phyloP scores from a whole-genome alignment of 1,139 yeast species.

The Magnusiomyces ingens region DNA sequence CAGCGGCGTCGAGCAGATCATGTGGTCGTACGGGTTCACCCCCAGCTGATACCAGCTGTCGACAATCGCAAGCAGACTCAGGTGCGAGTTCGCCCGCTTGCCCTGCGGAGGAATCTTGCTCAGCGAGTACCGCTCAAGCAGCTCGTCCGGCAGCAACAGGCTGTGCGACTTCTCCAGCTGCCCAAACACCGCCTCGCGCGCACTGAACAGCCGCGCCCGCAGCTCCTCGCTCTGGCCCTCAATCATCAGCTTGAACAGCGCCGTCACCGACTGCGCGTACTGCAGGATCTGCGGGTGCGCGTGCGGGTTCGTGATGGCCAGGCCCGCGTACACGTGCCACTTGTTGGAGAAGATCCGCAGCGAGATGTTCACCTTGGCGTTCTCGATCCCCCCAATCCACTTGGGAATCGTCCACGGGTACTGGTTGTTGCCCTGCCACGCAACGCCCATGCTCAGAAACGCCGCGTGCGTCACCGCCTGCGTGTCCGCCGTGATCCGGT shows the following conservation, averaged over 20 bases:
- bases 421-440: slow-evolving; percentile 78
- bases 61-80: slow-evolving; percentile 80
- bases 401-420: slow-evolving; percentile 89
- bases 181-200: slow-evolving; percentile 71
- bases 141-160: slow-evolving; percentile 68
- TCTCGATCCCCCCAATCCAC: slow-evolving; percentile 92
- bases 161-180: slow-evolving; percentile 48
- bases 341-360: slow-evolving; percentile 84
- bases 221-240: slow-evolving; percentile 58
- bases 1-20: slow-evolving; percentile 90
- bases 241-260: slow-evolving; percentile 75
- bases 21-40: slow-evolving; percentile 91
- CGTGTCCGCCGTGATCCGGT: slow-evolving; percentile 92
- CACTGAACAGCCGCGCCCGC: slow-evolving; percentile 50
- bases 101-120: slow-evolving; percentile 69
- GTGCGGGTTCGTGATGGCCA: slow-evolving; percentile 90
- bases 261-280: slow-evolving; percentile 79
- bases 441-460: slow-evolving; percentile 91
- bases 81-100: slow-evolving; percentile 76
- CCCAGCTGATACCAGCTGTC: slow-evolving; percentile 87
- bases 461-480: slow-evolving; percentile 99
- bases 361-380: slow-evolving; percentile 90
- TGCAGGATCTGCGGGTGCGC: slow-evolving; percentile 90
- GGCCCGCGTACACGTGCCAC: slow-evolving; percentile 98
- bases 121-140: slow-evolving; percentile 73